Evolutionary conservation across 2,329 filamentous ascomycete species (phyloP).

Genomic region (Apiospora marii): DNA sequence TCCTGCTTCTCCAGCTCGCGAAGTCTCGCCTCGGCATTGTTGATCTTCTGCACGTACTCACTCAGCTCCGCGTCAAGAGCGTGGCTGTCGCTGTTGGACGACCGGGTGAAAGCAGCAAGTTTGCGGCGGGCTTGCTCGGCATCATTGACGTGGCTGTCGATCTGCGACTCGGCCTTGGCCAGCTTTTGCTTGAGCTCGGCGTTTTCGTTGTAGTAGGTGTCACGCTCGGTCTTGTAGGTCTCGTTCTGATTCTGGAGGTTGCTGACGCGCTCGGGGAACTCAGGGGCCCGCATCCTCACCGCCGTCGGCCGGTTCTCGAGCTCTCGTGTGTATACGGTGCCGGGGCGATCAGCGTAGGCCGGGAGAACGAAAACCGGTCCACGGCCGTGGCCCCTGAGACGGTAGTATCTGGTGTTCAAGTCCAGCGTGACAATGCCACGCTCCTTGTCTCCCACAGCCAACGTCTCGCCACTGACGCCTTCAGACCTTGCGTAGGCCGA

Average conservation of each 20-base stretch:
- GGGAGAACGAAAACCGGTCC: slow-evolving; percentile 63
- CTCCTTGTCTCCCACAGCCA: slow-evolving; percentile 43
- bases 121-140: slow-evolving; percentile 13
- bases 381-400: slow-evolving; percentile 53
- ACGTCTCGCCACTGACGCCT: slow-evolving; percentile 52
- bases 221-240: not conserved
- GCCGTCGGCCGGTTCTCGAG: slow-evolving; percentile 54
- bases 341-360: slow-evolving; percentile 56
- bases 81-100: slow-evolving; percentile 8
- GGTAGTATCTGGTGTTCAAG: slow-evolving; percentile 60
- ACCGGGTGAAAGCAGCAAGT: slow-evolving; percentile 12
- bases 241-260: slow-evolving; percentile 36
- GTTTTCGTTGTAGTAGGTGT: slow-evolving; percentile 21
- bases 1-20: not conserved
- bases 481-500: slow-evolving; percentile 44
- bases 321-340: slow-evolving; percentile 51
- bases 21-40: not conserved
- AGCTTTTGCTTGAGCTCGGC: slow-evolving; percentile 15
- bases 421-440: slow-evolving; percentile 58
- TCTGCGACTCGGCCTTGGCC: not conserved
- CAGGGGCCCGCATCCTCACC: slow-evolving; percentile 38
- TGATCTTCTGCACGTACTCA: not conserved
- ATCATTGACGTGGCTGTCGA: slow-evolving; percentile 6
- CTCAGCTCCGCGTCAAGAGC: slow-evolving; percentile 4
- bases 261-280: slow-evolving; percentile 29